Evolutionary conservation across 2,329 filamentous ascomycete genomes (phyloP), one percentile per base, ranked within the genome.

Genomic region (Pseudopithomyces chartarum): DNA sequence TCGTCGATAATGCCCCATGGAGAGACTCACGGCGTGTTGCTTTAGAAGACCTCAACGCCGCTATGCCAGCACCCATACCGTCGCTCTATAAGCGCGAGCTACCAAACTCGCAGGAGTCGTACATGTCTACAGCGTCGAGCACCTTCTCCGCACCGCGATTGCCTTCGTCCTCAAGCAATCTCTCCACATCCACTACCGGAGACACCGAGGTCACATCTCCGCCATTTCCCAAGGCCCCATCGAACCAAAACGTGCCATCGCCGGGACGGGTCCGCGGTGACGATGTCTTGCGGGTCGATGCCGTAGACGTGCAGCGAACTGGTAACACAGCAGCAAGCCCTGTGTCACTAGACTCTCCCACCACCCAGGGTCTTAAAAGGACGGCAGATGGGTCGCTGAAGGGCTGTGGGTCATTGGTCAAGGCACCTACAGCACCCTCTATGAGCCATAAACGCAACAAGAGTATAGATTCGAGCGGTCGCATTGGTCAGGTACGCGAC

Each of bases 321-420:
- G 65, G 65, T 68, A 59, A 65, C 68, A 71, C 67, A 54, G 59
- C 69, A 71, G 68, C 72, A 40, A 78, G 77, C 60, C 74, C 78
- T 56, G 76, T 78, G 73, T 70, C 72, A 50, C 60, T 77, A n/a
- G 71, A 73, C n/a, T 78, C 72, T 56, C 78, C 69, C 42, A 71
- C 63, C 59, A 62, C 54, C 54, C 81, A 70, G 63, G 81, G 84
- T 17, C 85, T 86, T 59, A 96, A 96, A 78, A 84, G 92, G 63
- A 94, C 86, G 67, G 90, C 90, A 33, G 89, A 90, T 69, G 92
- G 91, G 40, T 80, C 85, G 48, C 81, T 92, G 55, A 96, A 76
- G 73, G 52, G 60, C 56, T 57, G 79, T 65, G 58, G 65, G 59
- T 39, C 58, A 11, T 53, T 47, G 17, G 50, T 50, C 29, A 58